These are phyloP conservation scores for Oidiodendron maius DNA, from an alignment of 495 filamentous ascomycete genomes.

Conservation along the genomic window DNA sequence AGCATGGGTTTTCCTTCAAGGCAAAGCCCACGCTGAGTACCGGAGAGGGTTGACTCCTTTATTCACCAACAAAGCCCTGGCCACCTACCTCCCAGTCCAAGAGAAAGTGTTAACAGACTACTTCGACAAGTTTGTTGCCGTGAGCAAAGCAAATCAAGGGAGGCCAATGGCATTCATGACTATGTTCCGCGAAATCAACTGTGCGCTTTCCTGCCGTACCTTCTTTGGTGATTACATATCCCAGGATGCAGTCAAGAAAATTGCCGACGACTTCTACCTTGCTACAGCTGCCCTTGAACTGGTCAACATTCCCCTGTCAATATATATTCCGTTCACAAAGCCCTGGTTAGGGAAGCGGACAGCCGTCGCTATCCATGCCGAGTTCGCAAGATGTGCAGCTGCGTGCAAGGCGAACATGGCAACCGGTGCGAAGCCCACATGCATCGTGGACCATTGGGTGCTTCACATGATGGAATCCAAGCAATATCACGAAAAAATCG, in stretches of 20 bases:
- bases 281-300: slow-evolving; percentile 95
- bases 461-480: slow-evolving; percentile 77
- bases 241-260: slow-evolving; percentile 85
- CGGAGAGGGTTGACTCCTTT: slow-evolving; percentile 93
- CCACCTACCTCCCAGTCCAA: slow-evolving; percentile 83
- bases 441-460: slow-evolving; percentile 95
- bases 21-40: slow-evolving; percentile 91
- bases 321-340: slow-evolving; percentile 94
- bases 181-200: slow-evolving; percentile 92
- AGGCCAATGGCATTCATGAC: slow-evolving; percentile 84
- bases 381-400: slow-evolving; percentile 86
- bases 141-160: slow-evolving; percentile 62
- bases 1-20: slow-evolving; percentile 98
- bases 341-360: slow-evolving; percentile 98
- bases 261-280: slow-evolving; percentile 93
- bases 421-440: slow-evolving; percentile 78
- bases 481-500: slow-evolving; percentile 65
- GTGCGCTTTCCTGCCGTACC: slow-evolving; percentile 87
- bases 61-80: slow-evolving; percentile 87
- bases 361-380: slow-evolving; percentile 81
- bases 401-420: slow-evolving; percentile 92
- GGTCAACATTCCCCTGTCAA: slow-evolving; percentile 97
- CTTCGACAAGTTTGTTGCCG: slow-evolving; percentile 69
- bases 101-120: slow-evolving; percentile 88
- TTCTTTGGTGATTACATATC: slow-evolving; percentile 95